Percentiles rank a stretch among this genome's conserved stretches.
phyloP scores from a whole-genome alignment of 371 early-diverging fungal genomes.

The Lichtheimia corymbifera region DNA sequence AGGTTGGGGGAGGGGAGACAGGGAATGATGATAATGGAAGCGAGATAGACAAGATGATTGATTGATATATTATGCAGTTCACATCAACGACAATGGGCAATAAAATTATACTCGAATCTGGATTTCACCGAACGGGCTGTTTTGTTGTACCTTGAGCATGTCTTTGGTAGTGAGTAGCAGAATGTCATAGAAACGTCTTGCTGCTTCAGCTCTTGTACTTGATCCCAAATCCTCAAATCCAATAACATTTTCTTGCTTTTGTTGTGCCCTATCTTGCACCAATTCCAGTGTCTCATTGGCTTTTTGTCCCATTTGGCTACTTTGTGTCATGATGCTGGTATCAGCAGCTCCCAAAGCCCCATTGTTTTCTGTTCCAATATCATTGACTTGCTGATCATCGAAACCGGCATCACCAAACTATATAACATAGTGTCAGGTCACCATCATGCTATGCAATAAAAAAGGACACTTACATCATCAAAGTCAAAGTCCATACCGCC shows the following conservation, averaged over 20 bases:
- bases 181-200: constrained; percentile 88
- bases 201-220: constrained; percentile 65
- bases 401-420: background rate
- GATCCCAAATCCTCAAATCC: constrained; percentile 33
- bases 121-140: constrained; percentile 83
- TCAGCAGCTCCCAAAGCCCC: background rate
- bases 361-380: background rate
- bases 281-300: constrained; percentile 27
- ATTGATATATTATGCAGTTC: background rate
- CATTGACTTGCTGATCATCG: constrained; percentile 1
- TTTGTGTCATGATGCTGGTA: constrained; percentile 14
- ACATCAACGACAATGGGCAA: background rate
- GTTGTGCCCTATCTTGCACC: constrained; percentile 21
- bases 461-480: constrained; percentile 15
- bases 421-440: background rate
- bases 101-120: constrained; percentile 42
- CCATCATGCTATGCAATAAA: background rate
- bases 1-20: background rate
- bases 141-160: constrained; percentile 82
- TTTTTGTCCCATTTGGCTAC: constrained; percentile 22
- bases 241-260: constrained; percentile 4
- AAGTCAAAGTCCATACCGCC: constrained; percentile 24
- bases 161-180: constrained; percentile 88
- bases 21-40: no score
- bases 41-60: background rate